Conservation (phyloP, 2,329 filamentous ascomycete species). For the Ambrosiella cleistominuta region DNA sequence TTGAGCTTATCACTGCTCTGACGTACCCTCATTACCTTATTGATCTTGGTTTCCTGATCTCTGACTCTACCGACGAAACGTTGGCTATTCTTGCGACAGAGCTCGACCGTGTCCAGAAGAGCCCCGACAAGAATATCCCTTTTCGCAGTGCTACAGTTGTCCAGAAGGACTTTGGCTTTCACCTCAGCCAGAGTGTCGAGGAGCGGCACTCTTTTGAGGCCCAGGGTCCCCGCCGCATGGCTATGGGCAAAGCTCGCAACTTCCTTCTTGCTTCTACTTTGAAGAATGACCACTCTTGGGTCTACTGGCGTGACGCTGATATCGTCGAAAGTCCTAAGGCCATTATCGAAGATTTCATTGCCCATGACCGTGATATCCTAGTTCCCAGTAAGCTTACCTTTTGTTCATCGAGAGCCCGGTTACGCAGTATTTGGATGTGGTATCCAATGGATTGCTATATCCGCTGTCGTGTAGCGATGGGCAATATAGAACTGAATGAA, state of each 20-base stretch:
- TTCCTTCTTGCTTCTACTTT: constrained; percentile 71
- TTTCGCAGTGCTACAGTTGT: constrained; percentile 76
- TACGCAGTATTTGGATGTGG: neutral
- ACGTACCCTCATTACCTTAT: constrained; percentile 92
- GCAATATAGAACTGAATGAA: neutral
- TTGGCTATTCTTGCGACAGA: constrained; percentile 71
- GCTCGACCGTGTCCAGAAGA: constrained; percentile 71
- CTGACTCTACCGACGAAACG: constrained; percentile 82
- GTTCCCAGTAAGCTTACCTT: constrained; percentile 64
- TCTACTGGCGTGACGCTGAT: constrained; percentile 96
- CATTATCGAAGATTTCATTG: constrained; percentile 89
- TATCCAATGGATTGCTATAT: neutral
- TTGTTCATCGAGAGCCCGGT: neutral
- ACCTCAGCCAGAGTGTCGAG: constrained; percentile 59
- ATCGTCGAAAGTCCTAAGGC: constrained; percentile 76
- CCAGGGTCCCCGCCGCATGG: constrained; percentile 77
- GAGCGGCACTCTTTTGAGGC: constrained; percentile 73
- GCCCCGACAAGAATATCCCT: constrained; percentile 52
- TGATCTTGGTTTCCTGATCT: constrained; percentile 85
- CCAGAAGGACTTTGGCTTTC: constrained; percentile 75
- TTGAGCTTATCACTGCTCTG: constrained; percentile 76
- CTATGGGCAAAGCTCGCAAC: constrained; percentile 79
- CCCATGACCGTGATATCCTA: constrained; percentile 79
- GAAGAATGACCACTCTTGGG: constrained; percentile 92
- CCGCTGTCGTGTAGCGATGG: neutral